phyloP scores from a whole-genome alignment of 2,329 filamentous ascomycete genomes.

The Fusarium haematococcum region DNA sequence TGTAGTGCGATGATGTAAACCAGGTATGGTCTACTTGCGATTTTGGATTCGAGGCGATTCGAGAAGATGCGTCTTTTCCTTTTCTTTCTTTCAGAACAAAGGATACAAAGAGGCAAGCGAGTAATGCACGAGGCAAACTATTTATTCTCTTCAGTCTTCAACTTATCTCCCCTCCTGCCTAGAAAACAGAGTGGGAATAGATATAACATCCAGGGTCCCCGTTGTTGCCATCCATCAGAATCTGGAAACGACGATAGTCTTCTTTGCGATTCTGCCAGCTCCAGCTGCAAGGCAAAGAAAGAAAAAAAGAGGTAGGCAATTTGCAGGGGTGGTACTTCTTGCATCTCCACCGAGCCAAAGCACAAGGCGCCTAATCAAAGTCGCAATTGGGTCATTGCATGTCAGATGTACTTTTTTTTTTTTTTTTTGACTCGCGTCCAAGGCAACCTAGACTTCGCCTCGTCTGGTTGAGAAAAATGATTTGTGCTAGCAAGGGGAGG shows the following conservation, averaged over 20 bases:
- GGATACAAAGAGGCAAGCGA: not conserved
- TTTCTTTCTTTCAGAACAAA: not conserved
- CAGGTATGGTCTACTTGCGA: constrained; percentile 27
- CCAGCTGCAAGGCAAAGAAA: not conserved
- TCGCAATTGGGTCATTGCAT: constrained; percentile 5
- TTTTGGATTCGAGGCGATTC: constrained; percentile 16
- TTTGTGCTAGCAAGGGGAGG: not conserved
- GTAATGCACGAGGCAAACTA: not conserved
- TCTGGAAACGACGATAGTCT: constrained; percentile 39
- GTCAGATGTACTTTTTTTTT: constrained; percentile 7
- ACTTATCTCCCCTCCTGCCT: not conserved
- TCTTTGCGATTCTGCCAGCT: constrained; percentile 38
- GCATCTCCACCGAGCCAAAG: constrained; percentile 18
- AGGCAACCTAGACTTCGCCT: not conserved
- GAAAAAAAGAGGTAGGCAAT: constrained; percentile 7
- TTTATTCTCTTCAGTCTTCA: not conserved
- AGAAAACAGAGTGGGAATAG: not conserved
- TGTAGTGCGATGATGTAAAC: constrained; percentile 29
- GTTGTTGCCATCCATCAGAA: constrained; percentile 10
- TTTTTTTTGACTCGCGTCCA: constrained; percentile 11
- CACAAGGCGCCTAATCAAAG: constrained; percentile 23
- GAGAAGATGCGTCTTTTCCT: constrained; percentile 24
- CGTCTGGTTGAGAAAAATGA: not conserved
- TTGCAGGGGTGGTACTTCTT: constrained; percentile 20
- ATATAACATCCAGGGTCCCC: not conserved